A percentile compares a stretch with the other conserved stretches of the same genome.
phyloP scores from a whole-genome alignment of 1,284 basidiomycete species.

The Moesziomyces parantarcticus region DNA sequence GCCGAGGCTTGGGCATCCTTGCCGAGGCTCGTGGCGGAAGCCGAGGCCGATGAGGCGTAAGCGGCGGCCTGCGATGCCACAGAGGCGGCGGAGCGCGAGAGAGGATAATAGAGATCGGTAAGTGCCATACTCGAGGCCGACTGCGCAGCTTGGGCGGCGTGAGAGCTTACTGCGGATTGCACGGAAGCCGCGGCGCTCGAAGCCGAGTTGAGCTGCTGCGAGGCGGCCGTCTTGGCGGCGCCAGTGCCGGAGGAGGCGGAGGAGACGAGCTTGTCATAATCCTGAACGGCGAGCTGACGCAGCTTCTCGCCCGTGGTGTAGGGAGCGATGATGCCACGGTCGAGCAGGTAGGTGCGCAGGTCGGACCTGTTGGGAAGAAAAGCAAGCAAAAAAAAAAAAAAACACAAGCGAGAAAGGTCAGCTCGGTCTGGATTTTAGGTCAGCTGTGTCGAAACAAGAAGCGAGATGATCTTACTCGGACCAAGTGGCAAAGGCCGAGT shows the following conservation, averaged over 20 bases:
- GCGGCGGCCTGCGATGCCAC: conserved; percentile 52
- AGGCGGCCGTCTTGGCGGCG: conserved; percentile 39
- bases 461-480: conserved; percentile 53
- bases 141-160: conserved; percentile 34
- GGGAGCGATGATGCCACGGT: conserved; percentile 65
- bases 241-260: conserved; percentile 37
- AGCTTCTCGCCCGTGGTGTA: conserved; percentile 62
- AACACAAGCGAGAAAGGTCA: neutral
- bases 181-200: conserved; percentile 54
- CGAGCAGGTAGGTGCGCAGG: conserved; percentile 64
- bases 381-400: too few relatives aligned
- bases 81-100: conserved; percentile 49
- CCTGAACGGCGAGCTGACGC: conserved; percentile 58
- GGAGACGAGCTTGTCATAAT: conserved; percentile 54
- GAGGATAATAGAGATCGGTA: conserved; percentile 55
- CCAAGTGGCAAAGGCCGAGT: conserved; percentile 62
- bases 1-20: conserved; percentile 25
- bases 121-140: conserved; percentile 45
- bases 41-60: conserved; percentile 29
- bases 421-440: neutral
- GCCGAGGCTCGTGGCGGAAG: conserved; percentile 16
- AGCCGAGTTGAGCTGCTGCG: conserved; percentile 40
- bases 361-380: conserved; percentile 24
- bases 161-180: conserved; percentile 55
- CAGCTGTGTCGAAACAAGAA: neutral